These are phyloP conservation scores for Ogataea degrootiae DNA, from an alignment of 805 yeast genomes.

Conservation along the genomic window DNA sequence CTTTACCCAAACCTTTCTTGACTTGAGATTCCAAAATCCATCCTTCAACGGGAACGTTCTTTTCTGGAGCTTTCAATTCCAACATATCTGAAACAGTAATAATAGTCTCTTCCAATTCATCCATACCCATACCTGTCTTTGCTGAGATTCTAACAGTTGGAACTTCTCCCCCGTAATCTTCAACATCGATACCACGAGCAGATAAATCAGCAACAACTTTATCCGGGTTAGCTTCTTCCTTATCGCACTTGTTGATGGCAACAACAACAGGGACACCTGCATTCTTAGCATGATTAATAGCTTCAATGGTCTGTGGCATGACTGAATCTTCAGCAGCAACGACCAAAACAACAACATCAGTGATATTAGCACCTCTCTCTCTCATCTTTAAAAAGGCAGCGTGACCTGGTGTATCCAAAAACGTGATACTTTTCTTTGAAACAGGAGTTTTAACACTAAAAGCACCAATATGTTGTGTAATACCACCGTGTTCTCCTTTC, in stretches of 20 bases:
- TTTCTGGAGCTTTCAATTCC: slow-evolving; percentile 62
- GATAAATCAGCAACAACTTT: slow-evolving; percentile 76
- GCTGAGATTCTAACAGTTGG: slow-evolving; percentile 88
- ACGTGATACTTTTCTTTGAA: slow-evolving; percentile 74
- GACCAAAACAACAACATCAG: slow-evolving; percentile 87
- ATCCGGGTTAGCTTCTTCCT: slow-evolving; percentile 68
- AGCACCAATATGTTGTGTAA: slow-evolving; percentile 97
- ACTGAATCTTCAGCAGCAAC: slow-evolving; percentile 98
- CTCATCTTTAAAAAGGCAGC: slow-evolving; percentile 96
- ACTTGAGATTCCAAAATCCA: slow-evolving; percentile 85
- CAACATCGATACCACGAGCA: slow-evolving; percentile 73
- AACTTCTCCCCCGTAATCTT: slow-evolving; percentile 92
- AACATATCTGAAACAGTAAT: slow-evolving; percentile 77
- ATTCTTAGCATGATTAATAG: slow-evolving; percentile 84
- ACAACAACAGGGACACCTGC: slow-evolving; percentile 82
- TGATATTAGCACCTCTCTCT: slow-evolving; percentile 90
- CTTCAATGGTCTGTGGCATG: slow-evolving; percentile 96
- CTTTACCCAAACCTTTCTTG: slow-evolving; percentile 76
- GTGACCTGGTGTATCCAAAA: slow-evolving; percentile 97
- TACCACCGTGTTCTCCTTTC: slow-evolving; percentile 87
- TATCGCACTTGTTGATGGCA: slow-evolving; percentile 90
- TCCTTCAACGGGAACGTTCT: slow-evolving; percentile 66
- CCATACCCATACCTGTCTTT: slow-evolving; percentile 85
- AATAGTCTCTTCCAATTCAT: slow-evolving; percentile 82
- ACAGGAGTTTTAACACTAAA: slow-evolving; percentile 79